Conservation (phyloP, 2,329 filamentous ascomycete species). For the Trichoderma sp. region DNA sequence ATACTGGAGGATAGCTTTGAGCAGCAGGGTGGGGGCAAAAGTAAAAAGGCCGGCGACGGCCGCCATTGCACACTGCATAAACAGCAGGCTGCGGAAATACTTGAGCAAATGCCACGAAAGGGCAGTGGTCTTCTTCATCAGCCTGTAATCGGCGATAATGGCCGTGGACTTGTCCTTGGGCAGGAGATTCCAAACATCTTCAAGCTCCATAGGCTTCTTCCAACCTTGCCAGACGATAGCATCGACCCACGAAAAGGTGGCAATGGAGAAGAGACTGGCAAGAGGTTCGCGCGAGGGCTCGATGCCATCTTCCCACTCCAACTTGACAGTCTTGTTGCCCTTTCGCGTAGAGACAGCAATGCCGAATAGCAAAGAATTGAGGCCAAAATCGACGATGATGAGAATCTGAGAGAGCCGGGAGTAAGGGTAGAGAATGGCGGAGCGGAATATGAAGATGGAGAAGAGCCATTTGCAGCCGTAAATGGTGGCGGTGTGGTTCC, state of each 20-base stretch:
- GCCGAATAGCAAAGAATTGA: slow-evolving; percentile 70
- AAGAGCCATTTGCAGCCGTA: slow-evolving; percentile 84
- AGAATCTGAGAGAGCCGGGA: slow-evolving; percentile 63
- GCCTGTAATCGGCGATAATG: slow-evolving; percentile 79
- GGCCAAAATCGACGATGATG: slow-evolving; percentile 68
- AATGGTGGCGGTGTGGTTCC: slow-evolving; percentile 88
- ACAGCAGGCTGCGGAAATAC: slow-evolving; percentile 75
- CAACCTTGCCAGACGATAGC: slow-evolving; percentile 86
- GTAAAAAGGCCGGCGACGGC: slow-evolving; percentile 77
- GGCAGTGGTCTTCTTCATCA: slow-evolving; percentile 75
- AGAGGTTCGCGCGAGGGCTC: slow-evolving; percentile 83
- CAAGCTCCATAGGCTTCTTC: slow-evolving; percentile 76
- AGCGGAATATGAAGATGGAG: slow-evolving; percentile 75
- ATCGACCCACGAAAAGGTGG: slow-evolving; percentile 90
- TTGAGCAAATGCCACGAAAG: slow-evolving; percentile 77
- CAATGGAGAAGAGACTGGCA: slow-evolving; percentile 83
- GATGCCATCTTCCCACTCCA: slow-evolving; percentile 87
- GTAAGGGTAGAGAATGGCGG: slow-evolving; percentile 73
- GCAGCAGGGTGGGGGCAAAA: slow-evolving; percentile 85
- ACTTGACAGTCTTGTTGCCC: slow-evolving; percentile 82
- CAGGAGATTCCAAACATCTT: slow-evolving; percentile 87
- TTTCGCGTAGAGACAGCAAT: slow-evolving; percentile 81
- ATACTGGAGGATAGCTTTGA: slow-evolving; percentile 90
- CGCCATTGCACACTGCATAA: slow-evolving; percentile 79
- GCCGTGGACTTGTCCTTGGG: slow-evolving; percentile 82